Evolutionary conservation across 306 rosid genomes (phyloP), one percentile per base, ranked within the genome.

Genomic region (Leucaena leucocephala): DNA sequence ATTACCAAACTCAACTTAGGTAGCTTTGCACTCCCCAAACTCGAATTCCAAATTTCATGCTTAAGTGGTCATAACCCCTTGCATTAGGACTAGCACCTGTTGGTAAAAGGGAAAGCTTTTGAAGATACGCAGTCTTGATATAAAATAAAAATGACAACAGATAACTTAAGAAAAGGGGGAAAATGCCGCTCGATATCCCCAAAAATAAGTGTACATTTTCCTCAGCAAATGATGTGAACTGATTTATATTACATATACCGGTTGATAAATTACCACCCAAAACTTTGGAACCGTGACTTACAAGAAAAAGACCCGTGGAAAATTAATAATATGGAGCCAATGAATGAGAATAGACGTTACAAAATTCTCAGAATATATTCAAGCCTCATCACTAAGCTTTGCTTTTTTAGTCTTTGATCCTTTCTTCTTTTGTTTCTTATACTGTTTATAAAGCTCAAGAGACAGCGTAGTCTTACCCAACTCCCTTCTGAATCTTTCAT

Each of bases 401-500:
- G 3, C 45, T 16, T 71, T 27, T 27, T 78, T 75, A 77, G 72
- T 33, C 78, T 85, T 86, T 71, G 82, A 64, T 52, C 49, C 78
- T 54, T 48, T 52, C 83, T 78, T 79, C 92, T 86, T 88, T 68
- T 88, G 91, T 80, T 81, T 84, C 87, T 91, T 89, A 40, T 90
- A 90, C 84, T 89, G 91, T 78, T 91, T 88, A 50, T 85, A 90
- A 42, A 87, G 87, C 89, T 88, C 84, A 6, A 93, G 85, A 39
- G 86, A 83, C 57, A 76, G 76, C 3, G 84, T 21, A 21, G 90
- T 85, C 59, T 69, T 84, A 34, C 88, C 90, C 82, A 96, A 83
- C 86, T 91, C 88, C 6, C 81, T 79, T 76, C 98, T 88, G 86
- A 96, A 67, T 75, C 92, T 89, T 74, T 82, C 89, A 67, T 91